Evolutionary conservation across 108 stramenopile genomes (phyloP).

Genomic region (Pelagomonas calceolata): DNA sequence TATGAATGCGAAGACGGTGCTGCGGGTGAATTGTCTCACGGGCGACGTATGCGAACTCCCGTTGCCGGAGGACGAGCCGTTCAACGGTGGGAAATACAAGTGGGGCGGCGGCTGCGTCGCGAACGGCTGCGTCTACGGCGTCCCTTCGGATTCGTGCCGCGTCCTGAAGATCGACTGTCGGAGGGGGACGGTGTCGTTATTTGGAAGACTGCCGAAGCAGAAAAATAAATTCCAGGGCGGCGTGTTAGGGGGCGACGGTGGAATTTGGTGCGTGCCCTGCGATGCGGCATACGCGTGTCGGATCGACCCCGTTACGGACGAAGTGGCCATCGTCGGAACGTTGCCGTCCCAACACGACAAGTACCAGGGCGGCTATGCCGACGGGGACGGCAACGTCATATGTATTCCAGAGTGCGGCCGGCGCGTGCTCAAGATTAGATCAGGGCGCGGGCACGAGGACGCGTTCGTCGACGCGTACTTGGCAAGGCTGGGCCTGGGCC

Average conservation of each 20-base stretch:
- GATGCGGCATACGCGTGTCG: slow-evolving; percentile 46
- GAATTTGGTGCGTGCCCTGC: slow-evolving; percentile 62
- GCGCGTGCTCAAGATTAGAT: background rate
- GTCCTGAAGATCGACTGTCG: slow-evolving; percentile 53
- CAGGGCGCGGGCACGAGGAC: background rate
- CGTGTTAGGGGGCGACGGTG: slow-evolving; percentile 48
- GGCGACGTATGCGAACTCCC: background rate
- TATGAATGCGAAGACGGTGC: slow-evolving; percentile 43
- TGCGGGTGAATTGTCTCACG: slow-evolving; percentile 54
- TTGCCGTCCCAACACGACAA: background rate
- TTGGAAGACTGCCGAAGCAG: slow-evolving; percentile 36
- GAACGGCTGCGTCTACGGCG: slow-evolving; percentile 61
- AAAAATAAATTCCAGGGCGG: slow-evolving; percentile 81
- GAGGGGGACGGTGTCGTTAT: slow-evolving; percentile 18
- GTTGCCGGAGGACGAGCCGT: background rate
- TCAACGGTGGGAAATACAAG: slow-evolving; percentile 47
- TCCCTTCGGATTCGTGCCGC: slow-evolving; percentile 50
- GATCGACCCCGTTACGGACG: slow-evolving; percentile 50
- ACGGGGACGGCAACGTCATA: background rate
- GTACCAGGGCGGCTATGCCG: slow-evolving; percentile 4
- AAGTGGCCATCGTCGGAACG: slow-evolving; percentile 13
- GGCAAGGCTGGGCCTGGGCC: background rate
- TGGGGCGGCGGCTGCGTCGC: slow-evolving; percentile 64
- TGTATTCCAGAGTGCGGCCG: background rate
- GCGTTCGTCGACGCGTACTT: slow-evolving; percentile 1